Evolutionary conservation across 805 yeast species (phyloP).

Genomic region (Clavispora asparagi): DNA sequence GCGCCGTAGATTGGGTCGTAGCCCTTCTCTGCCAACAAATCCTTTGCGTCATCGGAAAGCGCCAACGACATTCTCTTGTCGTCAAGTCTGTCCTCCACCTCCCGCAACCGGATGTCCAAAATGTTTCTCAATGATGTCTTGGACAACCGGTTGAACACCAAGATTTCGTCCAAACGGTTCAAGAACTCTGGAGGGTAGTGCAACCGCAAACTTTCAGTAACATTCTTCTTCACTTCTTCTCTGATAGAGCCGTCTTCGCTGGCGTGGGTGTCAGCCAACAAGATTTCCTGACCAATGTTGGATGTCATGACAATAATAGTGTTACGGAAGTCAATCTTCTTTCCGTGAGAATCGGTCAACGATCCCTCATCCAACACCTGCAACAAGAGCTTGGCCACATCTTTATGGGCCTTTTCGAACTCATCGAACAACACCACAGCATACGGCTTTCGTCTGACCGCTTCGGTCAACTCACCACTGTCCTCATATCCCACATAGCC

Average conservation of each 20-base stretch:
- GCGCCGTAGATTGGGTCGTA: conserved; percentile 94
- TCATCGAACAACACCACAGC: conserved; percentile 92
- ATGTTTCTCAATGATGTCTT: conserved; percentile 69
- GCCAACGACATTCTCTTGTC: conserved; percentile 69
- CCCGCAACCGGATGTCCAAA: conserved; percentile 78
- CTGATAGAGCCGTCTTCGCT: conserved; percentile 58
- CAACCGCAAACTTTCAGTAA: conserved; percentile 62
- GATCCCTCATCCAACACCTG: conserved; percentile 96
- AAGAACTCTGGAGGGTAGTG: conserved; percentile 92
- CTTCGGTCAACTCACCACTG: conserved; percentile 94
- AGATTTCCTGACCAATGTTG: conserved; percentile 89
- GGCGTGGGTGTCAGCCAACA: conserved; percentile 59
- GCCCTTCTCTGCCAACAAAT: conserved; percentile 77
- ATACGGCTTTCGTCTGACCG: conserved; percentile 91
- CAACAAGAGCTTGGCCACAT: conserved; percentile 80
- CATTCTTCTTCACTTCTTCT: conserved; percentile 47
- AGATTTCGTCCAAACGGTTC: conserved; percentile 89
- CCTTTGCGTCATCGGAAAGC: conserved; percentile 60
- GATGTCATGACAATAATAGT: conserved; percentile 96
- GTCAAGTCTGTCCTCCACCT: conserved; percentile 70
- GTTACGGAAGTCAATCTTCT: conserved; percentile 88
- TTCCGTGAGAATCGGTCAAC: conserved; percentile 92
- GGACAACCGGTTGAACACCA: conserved; percentile 87
- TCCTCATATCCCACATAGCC: conserved; percentile 96
- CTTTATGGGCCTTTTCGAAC: conserved; percentile 95